Base-by-base conservation (phyloP, 2,329 filamentous ascomycete genomes). In the Stagonosporopsis tanaceti region DNA sequence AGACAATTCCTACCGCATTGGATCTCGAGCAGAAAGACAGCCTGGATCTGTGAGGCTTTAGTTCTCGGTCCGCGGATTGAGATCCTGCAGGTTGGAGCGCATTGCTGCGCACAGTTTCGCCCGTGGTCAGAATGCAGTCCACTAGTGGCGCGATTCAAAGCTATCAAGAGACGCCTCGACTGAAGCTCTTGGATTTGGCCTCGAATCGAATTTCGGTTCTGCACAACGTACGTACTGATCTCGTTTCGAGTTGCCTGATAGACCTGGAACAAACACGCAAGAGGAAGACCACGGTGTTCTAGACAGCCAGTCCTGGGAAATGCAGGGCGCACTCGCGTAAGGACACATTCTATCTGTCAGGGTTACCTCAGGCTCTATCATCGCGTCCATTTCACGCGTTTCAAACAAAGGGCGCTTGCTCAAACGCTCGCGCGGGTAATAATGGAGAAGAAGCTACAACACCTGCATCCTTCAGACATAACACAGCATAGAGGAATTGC, bases 61-160 rank as follows among this genome's bases (percentile, higher is more conserved):
- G 41, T 63, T 52, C 62, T 71, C 58, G 64, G 64, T 64, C 41
- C 59, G 12, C 48, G 62, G 67, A 57, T 40, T 65, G 40, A 61
- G 63, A 65, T 66, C 56, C 64, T 71, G 67, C 68, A 59, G 67
- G 61, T 52, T 59, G 60, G 40, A 58, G 55, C 62, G 51, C 38
- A 70, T 69, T 60, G 41, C 66, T 66, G 53, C 54, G 44, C 34
- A 57, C 48, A 38, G 63, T 64, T 64, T 63, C 62, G 64, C 64
- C 64, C 57, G 59, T 63, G 62, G 59, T 50, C 45, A 41, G 12
- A 24, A 28, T 30, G 37, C 51, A 22, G 35, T 34, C 54, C 41
- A 50, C 25, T 24, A 48, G 38, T 50, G 50, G 39, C 46, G 35
- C 50, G 37, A 25, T 14, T 34, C 34, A 12, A n/a, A 40, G n/a